A percentile compares a stretch with the other conserved stretches of the same genome.
These are phyloP conservation scores for Cercophora newfieldiana DNA, from an alignment of 495 filamentous ascomycete species.

Conservation along the genomic window DNA sequence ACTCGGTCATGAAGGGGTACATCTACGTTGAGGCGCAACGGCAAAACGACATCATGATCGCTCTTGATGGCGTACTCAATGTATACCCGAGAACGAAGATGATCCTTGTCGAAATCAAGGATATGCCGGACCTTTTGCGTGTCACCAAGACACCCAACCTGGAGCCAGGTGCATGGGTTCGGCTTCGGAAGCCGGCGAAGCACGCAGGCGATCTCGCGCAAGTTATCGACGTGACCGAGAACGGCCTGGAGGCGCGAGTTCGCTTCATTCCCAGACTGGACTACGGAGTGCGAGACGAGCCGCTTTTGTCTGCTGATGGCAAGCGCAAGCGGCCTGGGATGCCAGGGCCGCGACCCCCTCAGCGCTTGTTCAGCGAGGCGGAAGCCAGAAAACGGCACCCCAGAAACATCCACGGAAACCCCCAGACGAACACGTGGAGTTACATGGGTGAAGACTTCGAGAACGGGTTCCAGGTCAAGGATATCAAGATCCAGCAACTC, in stretches of 20 bases:
- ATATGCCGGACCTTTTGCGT: constrained; percentile 94
- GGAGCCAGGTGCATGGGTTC: constrained; percentile 86
- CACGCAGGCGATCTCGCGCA: constrained; percentile 90
- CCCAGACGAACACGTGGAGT: constrained; percentile 69
- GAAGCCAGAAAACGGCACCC: constrained; percentile 89
- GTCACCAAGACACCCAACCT: constrained; percentile 84
- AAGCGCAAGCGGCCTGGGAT: constrained; percentile 78
- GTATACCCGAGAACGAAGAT: constrained; percentile 79
- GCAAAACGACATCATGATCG: constrained; percentile 79
- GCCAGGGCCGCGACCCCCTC: constrained; percentile 70
- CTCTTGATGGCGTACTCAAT: constrained; percentile 78
- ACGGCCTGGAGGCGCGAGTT: constrained; percentile 84
- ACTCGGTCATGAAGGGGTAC: constrained; percentile 79
- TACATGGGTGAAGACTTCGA: constrained; percentile 87
- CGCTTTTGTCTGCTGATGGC: constrained; percentile 52
- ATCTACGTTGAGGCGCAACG: constrained; percentile 91
- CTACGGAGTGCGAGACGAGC: constrained; percentile 84
- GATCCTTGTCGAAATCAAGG: constrained; percentile 88
- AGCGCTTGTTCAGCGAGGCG: constrained; percentile 86
- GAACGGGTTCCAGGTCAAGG: constrained; percentile 91
- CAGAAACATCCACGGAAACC: constrained; percentile 65
- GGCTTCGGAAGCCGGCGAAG: constrained; percentile 75
- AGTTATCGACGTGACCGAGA: constrained; percentile 89
- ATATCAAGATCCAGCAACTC: constrained; percentile 84
- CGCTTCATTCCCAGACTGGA: constrained; percentile 87